Conservation (phyloP, 2,329 filamentous ascomycete genomes). For the Mariannaea sp. region DNA sequence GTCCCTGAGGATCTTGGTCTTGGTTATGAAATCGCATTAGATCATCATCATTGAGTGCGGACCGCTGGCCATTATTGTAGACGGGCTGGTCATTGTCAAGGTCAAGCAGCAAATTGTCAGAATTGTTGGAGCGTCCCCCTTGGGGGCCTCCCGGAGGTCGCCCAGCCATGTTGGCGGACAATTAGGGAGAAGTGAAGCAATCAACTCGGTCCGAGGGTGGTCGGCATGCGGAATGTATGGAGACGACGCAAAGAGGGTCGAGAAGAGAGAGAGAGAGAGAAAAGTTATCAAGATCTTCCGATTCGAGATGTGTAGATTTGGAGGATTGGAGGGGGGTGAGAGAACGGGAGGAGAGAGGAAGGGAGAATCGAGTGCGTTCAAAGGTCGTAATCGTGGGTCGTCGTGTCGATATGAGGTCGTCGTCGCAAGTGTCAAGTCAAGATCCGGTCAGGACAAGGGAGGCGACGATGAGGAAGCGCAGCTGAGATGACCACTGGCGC, state of each 20-base stretch:
- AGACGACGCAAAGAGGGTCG: slow-evolving; percentile 9
- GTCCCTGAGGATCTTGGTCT: slow-evolving; percentile 66
- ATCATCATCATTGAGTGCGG: slow-evolving; percentile 81
- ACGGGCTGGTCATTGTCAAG: slow-evolving; percentile 71
- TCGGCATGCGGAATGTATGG: slow-evolving; percentile 42
- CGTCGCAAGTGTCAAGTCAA: slow-evolving; percentile 13
- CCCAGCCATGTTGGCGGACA: slow-evolving; percentile 64
- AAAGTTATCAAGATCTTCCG: background rate
- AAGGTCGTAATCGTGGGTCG: slow-evolving; percentile 17
- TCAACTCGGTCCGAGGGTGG: slow-evolving; percentile 36
- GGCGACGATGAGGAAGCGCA: background rate
- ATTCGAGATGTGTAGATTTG: background rate
- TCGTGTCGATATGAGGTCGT: slow-evolving; percentile 14
- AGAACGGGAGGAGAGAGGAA: background rate
- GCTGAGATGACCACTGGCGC: slow-evolving; percentile 5
- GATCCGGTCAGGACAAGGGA: background rate
- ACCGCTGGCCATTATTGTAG: slow-evolving; percentile 77
- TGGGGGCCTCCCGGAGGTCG: slow-evolving; percentile 55
- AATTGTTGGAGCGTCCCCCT: slow-evolving; percentile 53
- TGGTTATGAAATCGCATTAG: slow-evolving; percentile 76
- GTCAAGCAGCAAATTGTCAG: slow-evolving; percentile 72
- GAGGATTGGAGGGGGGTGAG: background rate
- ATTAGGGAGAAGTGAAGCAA: slow-evolving; percentile 40
- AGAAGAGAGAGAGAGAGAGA: slow-evolving; percentile 5
- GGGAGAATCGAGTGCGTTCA: slow-evolving; percentile 7